A percentile compares a stretch with the other conserved stretches of the same genome.
phyloP scores from a whole-genome alignment of 2,329 filamentous ascomycete species.

The Didymella arachidicola region DNA sequence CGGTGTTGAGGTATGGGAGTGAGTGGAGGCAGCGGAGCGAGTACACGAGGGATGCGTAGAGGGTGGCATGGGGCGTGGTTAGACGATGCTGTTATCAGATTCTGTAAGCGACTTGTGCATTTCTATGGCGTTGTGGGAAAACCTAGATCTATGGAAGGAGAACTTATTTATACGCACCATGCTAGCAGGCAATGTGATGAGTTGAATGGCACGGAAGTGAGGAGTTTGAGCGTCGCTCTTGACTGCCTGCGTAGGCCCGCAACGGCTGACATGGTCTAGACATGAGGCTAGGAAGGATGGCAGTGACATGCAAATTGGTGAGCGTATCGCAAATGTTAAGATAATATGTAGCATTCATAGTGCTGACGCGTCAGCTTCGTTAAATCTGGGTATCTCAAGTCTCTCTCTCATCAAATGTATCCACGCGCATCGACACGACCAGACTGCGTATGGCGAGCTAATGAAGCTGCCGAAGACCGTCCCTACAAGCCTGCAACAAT shows the following conservation, averaged over 20 bases:
- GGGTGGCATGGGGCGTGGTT: background rate
- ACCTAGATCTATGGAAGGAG: background rate
- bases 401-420: background rate
- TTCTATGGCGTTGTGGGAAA: conserved; percentile 3
- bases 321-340: background rate
- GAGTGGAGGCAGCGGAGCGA: conserved; percentile 61
- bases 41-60: conserved; percentile 53
- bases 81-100: background rate
- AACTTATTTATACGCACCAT: background rate
- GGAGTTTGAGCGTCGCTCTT: background rate
- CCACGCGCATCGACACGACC: background rate
- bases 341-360: background rate
- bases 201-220: background rate
- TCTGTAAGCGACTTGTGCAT: background rate
- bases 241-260: background rate
- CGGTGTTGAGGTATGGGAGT: conserved; percentile 61
- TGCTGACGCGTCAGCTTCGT: background rate
- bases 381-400: background rate
- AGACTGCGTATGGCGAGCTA: background rate
- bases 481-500: background rate
- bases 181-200: background rate
- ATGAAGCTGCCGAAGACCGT: background rate
- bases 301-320: background rate
- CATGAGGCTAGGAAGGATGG: background rate
- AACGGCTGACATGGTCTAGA: too few species aligned